Evolutionary conservation across 2,329 filamentous ascomycete genomes (phyloP), one percentile per base, ranked within the genome.

Genomic region (Cercospora berteroae): DNA sequence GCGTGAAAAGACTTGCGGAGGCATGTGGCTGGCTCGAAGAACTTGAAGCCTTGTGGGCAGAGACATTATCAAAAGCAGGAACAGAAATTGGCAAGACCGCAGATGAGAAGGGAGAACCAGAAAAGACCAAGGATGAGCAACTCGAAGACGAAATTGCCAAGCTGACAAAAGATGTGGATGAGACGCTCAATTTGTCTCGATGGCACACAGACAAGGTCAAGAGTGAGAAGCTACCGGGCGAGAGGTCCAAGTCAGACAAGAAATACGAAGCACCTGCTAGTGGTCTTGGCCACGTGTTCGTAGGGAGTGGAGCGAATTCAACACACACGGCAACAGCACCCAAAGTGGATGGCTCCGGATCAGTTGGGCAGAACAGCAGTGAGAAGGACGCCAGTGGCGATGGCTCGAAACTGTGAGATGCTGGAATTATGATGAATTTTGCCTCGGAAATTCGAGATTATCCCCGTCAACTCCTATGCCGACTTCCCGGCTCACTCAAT

Each of bases 11-110:
- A 77, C 83, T 99, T 39, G 94, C 94, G 1, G 84, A 90, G 70
- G 89, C 89, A 29, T 84, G 96, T 52, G 94, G 93, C 0, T 99
- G 95, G 95, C 79, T 86, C 8, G 88, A 92, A 1, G 94, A 98
- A 76, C 82, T 99, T 16, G 92, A 97, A 76, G 79, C 77, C 3
- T 74, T 92, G 62, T 98, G 93, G 93, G 83, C 87, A 23, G 80
- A 81, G 56, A 85, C 90, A 0, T 89, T 90, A 4, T 81, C 88
- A 25, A 81, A 86, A 69, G 83, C 88, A 73, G 85, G 85, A 72
- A 83, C 80, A 67, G 85, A 69, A 3, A 52, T 63, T 5, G 68
- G 63, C 5, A 52, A 60, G 16, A 16, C n/a, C 13, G 29, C 18
- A 31, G 42, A n/a, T 3, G 70, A 70, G 60, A 58, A 60, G 55